These are phyloP conservation scores for Acrocalymma vagum DNA, from an alignment of 2,329 filamentous ascomycete genomes.

Conservation along the genomic window DNA sequence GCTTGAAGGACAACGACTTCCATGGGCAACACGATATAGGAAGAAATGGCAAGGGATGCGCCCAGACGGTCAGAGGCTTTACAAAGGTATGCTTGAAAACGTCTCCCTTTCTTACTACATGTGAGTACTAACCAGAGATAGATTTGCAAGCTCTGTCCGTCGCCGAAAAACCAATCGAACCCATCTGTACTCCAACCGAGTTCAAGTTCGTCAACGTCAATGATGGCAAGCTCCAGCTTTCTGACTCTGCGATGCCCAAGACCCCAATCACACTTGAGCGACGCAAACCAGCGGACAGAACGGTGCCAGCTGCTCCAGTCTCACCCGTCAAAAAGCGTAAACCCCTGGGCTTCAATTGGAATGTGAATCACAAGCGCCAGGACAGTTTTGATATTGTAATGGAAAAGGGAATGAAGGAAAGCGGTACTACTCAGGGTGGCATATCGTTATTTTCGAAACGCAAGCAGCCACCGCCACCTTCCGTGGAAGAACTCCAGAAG, in stretches of 20 bases:
- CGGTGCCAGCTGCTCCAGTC: not conserved
- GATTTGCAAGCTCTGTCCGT: slow-evolving; percentile 27
- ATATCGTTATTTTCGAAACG: too few species aligned
- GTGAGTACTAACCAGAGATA: slow-evolving; percentile 10
- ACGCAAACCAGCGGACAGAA: slow-evolving; percentile 2
- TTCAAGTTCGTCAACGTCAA: slow-evolving; percentile 23
- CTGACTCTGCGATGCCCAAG: slow-evolving; percentile 11
- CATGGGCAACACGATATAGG: slow-evolving; percentile 31
- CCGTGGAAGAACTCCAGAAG: slow-evolving; percentile 29
- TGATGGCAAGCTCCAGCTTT: slow-evolving; percentile 12
- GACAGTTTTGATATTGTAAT: slow-evolving; percentile 27
- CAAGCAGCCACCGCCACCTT: slow-evolving; percentile 27
- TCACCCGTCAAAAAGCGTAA: slow-evolving; percentile 7
- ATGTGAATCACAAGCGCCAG: slow-evolving; percentile 12
- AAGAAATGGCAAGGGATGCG: slow-evolving; percentile 32
- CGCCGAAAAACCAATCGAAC: slow-evolving; percentile 18
- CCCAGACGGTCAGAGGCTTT: slow-evolving; percentile 28
- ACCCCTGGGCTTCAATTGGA: slow-evolving; percentile 6
- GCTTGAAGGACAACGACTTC: slow-evolving; percentile 25
- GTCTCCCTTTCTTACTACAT: not conserved
- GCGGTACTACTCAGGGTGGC: too few species aligned
- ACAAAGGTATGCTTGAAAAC: slow-evolving; percentile 21
- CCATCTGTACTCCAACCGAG: slow-evolving; percentile 21
- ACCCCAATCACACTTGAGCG: slow-evolving; percentile 18
- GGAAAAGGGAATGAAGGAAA: slow-evolving; percentile 21